Conservation (phyloP, 164 flowering plant genomes). For the Tetrastigma voinierianum region DNA sequence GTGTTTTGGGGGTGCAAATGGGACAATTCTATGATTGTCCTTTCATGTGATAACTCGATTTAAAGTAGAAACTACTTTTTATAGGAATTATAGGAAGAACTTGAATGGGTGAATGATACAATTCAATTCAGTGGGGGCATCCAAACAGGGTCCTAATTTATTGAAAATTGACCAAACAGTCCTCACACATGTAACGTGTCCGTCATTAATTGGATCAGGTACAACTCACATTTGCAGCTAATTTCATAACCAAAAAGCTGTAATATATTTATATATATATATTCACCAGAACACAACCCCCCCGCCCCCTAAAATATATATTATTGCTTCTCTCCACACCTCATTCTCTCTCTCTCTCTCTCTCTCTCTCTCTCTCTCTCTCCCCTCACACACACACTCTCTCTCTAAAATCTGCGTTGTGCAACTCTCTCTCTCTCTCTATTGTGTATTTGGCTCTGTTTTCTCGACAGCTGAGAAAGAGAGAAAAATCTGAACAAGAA, state of each 20-base stretch:
- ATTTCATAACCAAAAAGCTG: not conserved
- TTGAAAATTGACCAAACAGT: not conserved
- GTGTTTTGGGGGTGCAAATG: no score
- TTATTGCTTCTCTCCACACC: slow-evolving; percentile 3
- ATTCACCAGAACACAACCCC: not conserved
- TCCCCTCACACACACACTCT: not conserved
- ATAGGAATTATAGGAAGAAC: no score
- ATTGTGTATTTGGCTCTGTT: not conserved
- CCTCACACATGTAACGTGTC: not conserved
- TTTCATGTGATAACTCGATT: no score
- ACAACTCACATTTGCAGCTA: not conserved
- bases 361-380: not conserved
- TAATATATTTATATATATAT: no score
- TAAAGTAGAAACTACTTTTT: no score
- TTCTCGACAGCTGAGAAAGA: slow-evolving; percentile 11
- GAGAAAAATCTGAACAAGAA: slow-evolving; percentile 8
- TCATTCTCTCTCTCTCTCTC: slow-evolving; percentile 3
- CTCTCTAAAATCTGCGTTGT: not conserved
- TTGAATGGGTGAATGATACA: no score
- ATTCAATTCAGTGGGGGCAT: no score
- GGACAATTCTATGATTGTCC: no score
- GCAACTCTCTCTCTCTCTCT: not conserved
- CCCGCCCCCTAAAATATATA: no score
- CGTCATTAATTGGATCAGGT: not conserved
- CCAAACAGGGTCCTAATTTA: no score